Base-by-base conservation (phyloP, 768 basidiomycete species). In the Porphyrellus cyaneotinctus region DNA sequence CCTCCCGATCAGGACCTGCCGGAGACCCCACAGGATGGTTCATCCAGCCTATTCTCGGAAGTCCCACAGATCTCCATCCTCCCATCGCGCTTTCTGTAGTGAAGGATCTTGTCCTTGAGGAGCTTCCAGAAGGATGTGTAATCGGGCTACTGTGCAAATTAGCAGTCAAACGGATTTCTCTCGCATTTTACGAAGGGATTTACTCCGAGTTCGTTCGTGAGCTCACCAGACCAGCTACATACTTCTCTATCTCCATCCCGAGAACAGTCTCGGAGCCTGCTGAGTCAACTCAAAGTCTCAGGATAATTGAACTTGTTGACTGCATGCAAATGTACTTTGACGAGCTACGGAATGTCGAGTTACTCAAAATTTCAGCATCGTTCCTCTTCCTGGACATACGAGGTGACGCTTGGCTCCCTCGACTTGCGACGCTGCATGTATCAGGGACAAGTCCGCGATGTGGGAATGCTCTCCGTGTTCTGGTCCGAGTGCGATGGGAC, bases 341-440 rank as follows among this genome's bases (percentile, higher is more conserved):
- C 5, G 43, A 45, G 31, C 20, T 45, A 3, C 31, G 32, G 33
- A 46, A 35, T 9, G 20, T 46, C 0, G n/a, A 13, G 9, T 17
- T 22, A 6, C 23, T 46, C 4, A 23, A 17, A 2, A 79, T 47
- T 57, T 76, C 26, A 41, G 49, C 20, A 63, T 67, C 54, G 54
- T 73, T 51, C 75, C 77, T 33, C 1, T 77, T 76, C 47, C 30
- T 72, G 22, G 46, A 54, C n/a, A 26, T 56, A 26, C 54, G 43
- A 22, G 28, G 43, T 13, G 45, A 49, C 12, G 30, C 49, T n/a
- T 77, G 70, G 59, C 77, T 83, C 37, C 85, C 85, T 24, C 71
- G 72, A 42, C 73, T 89, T 12, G 65, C 73, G 56, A 71, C 68
- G 17, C 61, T 88, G 43, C 73, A 69, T 24, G 75, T 79, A 6